Conservation (phyloP, 2,329 filamentous ascomycete species). For the Cercospora brassicicola region DNA sequence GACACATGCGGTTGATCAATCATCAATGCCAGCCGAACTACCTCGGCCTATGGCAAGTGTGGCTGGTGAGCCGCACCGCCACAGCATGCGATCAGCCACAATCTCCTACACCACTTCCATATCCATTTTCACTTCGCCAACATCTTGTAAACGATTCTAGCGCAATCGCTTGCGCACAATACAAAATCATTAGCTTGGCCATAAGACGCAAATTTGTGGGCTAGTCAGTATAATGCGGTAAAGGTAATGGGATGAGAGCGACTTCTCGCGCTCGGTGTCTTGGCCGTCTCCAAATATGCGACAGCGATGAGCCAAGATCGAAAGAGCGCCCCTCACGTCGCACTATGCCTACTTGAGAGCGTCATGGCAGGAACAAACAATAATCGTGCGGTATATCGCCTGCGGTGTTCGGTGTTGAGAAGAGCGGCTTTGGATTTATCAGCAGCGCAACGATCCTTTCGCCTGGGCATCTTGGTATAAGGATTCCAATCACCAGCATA, state of each 20-base stretch:
- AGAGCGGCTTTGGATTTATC: background rate
- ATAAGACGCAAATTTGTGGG: background rate
- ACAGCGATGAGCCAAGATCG: background rate
- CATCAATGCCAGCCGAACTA: slow-evolving; percentile 40
- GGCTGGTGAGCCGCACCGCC: background rate
- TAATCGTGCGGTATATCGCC: background rate
- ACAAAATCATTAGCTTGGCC: background rate
- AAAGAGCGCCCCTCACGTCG: background rate
- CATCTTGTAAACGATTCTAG: background rate
- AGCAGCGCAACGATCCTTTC: background rate
- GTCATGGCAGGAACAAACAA: background rate
- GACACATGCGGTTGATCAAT: background rate
- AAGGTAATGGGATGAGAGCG: background rate
- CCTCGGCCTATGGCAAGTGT: slow-evolving; percentile 31
- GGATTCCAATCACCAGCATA: background rate
- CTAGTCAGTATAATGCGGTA: background rate
- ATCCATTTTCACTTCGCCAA: background rate
- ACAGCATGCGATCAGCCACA: background rate
- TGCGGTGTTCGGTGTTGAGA: background rate
- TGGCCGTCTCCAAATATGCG: background rate
- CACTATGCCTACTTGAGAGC: background rate
- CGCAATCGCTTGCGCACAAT: background rate
- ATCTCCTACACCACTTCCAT: background rate
- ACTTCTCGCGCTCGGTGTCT: background rate
- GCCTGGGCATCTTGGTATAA: background rate